Percentiles rank a stretch among this genome's conserved stretches.
phyloP scores from a whole-genome alignment of 306 rosid species.

The Vicia sativa region DNA sequence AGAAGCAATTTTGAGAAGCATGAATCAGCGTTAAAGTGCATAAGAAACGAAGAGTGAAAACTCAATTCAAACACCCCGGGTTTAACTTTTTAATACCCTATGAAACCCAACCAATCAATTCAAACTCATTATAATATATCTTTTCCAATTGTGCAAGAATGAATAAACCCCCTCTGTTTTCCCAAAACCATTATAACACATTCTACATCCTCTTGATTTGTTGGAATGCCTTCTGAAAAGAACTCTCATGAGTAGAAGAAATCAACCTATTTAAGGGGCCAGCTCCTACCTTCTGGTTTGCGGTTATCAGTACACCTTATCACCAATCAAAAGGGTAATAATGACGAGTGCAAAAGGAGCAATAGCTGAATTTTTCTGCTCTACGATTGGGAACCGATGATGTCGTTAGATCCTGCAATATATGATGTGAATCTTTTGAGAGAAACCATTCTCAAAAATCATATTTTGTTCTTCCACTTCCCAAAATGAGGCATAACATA shows the following conservation, averaged over 20 bases:
- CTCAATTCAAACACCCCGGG: too few relatives aligned
- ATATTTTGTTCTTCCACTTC: constrained; percentile 86
- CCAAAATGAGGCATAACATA: constrained; percentile 83
- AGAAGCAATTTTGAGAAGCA: too few relatives aligned
- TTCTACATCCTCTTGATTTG: background rate
- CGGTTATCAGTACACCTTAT: constrained; percentile 28
- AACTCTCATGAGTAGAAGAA: constrained; percentile 12
- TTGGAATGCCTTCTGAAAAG: background rate
- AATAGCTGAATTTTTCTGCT: constrained; percentile 1
- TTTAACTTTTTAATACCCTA: background rate
- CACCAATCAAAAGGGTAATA: background rate
- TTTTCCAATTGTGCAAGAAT: background rate
- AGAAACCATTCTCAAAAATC: constrained; percentile 57
- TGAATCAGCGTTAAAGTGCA: too few relatives aligned
- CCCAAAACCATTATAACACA: constrained; percentile 1
- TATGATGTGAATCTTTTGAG: background rate
- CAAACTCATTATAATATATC: background rate
- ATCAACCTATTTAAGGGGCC: background rate
- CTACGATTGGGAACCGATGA: constrained; percentile 2
- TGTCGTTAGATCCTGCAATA: background rate
- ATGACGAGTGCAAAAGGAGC: background rate
- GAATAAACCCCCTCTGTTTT: background rate
- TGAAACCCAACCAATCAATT: background rate
- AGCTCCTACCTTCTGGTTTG: constrained; percentile 12
- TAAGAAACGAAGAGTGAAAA: too few relatives aligned